These are phyloP conservation scores for Fusarium sp. DNA, from an alignment of 2,329 filamentous ascomycete genomes.

Conservation along the genomic window DNA sequence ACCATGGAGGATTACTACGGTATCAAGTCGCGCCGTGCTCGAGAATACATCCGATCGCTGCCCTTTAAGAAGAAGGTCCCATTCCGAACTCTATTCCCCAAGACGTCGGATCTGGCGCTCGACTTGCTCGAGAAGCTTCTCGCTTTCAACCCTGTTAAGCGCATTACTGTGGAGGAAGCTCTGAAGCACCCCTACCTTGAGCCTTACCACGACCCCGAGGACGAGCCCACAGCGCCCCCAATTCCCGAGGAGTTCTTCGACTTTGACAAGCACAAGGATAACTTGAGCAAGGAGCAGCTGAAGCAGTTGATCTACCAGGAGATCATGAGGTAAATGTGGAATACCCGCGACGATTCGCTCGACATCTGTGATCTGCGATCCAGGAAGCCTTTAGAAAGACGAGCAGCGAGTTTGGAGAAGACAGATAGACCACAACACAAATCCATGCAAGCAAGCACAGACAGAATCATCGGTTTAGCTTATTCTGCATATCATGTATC, in stretches of 20 bases:
- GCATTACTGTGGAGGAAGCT: slow-evolving; percentile 97
- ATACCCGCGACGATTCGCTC: background rate
- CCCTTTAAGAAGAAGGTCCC: slow-evolving; percentile 99
- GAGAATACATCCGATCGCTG: slow-evolving; percentile 97
- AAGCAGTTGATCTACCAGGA: slow-evolving; percentile 98
- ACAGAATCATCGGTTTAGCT: slow-evolving; percentile 24
- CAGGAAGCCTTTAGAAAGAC: slow-evolving; percentile 9
- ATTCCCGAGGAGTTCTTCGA: slow-evolving; percentile 99
- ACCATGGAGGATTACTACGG: slow-evolving; percentile 99
- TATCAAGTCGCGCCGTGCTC: slow-evolving; percentile 96
- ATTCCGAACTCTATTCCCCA: slow-evolving; percentile 96
- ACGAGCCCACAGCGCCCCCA: slow-evolving; percentile 94
- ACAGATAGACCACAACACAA: slow-evolving; percentile 37
- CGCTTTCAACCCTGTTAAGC: slow-evolving; percentile 98
- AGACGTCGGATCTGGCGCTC: slow-evolving; percentile 96
- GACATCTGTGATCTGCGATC: slow-evolving; percentile 26
- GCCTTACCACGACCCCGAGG: slow-evolving; percentile 98
- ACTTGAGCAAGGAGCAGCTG: slow-evolving; percentile 95
- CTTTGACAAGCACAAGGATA: slow-evolving; percentile 99
- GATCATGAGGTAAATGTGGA: slow-evolving; percentile 73
- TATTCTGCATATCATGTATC: slow-evolving; percentile 24
- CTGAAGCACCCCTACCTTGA: slow-evolving; percentile 98
- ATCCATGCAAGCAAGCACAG: slow-evolving; percentile 20
- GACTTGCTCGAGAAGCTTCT: slow-evolving; percentile 95
- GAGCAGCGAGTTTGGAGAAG: slow-evolving; percentile 32